phyloP scores from a whole-genome alignment of 768 basidiomycete genomes.

The Saitozyma sp. region DNA sequence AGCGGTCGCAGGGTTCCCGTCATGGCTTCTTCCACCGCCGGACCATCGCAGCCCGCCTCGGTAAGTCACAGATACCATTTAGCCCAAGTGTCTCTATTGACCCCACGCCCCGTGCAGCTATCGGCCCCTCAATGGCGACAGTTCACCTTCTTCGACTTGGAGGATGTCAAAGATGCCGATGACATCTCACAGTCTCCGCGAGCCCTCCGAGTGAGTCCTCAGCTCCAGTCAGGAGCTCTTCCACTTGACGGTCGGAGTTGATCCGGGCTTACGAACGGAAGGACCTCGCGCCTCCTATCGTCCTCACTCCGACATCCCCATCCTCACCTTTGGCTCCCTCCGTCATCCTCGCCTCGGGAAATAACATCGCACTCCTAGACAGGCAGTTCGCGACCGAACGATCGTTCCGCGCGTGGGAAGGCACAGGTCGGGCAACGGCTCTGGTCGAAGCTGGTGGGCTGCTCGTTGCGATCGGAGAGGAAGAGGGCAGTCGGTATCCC shows the following conservation, averaged over 20 bases:
- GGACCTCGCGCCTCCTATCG: slow-evolving; percentile 33
- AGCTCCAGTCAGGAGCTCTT: neutral
- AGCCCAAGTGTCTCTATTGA: too few species aligned
- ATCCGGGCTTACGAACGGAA: neutral
- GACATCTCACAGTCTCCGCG: slow-evolving; percentile 74
- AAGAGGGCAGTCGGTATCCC: slow-evolving; percentile 52
- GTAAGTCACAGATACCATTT: too few species aligned
- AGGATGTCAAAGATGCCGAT: slow-evolving; percentile 73
- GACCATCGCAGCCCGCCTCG: too few species aligned
- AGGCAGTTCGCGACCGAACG: slow-evolving; percentile 30
- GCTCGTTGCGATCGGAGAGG: slow-evolving; percentile 76
- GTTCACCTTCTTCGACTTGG: slow-evolving; percentile 83
- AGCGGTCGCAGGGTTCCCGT: too few species aligned
- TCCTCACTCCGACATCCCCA: slow-evolving; percentile 40
- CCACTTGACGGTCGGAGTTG: slow-evolving; percentile 13
- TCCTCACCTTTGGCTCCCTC: slow-evolving; percentile 32
- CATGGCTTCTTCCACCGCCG: too few species aligned
- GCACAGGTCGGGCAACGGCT: slow-evolving; percentile 38
- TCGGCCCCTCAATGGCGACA: slow-evolving; percentile 68
- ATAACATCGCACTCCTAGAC: slow-evolving; percentile 39
- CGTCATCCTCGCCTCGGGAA: slow-evolving; percentile 40
- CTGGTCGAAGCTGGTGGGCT: slow-evolving; percentile 78
- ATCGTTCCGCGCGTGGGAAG: slow-evolving; percentile 46
- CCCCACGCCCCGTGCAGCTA: too few species aligned
- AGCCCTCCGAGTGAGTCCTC: slow-evolving; percentile 67